Evolutionary conservation across 768 basidiomycete genomes (phyloP).

Genomic region (Rhizopogon sp.): DNA sequence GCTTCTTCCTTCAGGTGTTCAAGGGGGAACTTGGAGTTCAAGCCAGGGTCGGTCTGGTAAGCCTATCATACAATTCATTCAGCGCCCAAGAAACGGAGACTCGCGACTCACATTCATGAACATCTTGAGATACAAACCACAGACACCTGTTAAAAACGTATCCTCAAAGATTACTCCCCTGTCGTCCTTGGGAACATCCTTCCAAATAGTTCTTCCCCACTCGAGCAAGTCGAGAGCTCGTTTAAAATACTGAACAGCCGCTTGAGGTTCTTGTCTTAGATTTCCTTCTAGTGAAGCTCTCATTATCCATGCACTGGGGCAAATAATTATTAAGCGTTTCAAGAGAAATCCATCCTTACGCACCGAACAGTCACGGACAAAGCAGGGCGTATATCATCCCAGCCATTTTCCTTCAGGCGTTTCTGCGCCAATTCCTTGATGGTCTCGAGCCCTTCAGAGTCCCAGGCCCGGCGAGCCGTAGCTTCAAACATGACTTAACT

Average conservation of each 20-base stretch:
- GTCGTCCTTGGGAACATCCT: slow-evolving; percentile 8
- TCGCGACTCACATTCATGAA: slow-evolving; percentile 2
- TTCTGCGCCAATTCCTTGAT: slow-evolving; percentile 18
- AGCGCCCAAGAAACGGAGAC: neutral
- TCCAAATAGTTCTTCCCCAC: slow-evolving; percentile 12
- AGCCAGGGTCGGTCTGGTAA: neutral
- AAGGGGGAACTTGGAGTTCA: slow-evolving; percentile 8
- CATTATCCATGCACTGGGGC: slow-evolving; percentile 17
- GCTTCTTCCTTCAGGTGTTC: slow-evolving; percentile 14
- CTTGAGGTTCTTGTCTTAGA: neutral
- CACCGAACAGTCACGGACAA: slow-evolving; percentile 35
- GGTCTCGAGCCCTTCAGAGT: slow-evolving; percentile 2
- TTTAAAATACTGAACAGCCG: slow-evolving; percentile 8
- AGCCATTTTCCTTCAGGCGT: slow-evolving; percentile 17
- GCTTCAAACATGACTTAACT: slow-evolving; percentile 18
- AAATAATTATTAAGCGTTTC: neutral
- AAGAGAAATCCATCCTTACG: neutral
- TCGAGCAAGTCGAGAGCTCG: slow-evolving; percentile 9
- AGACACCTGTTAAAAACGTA: slow-evolving; percentile 7
- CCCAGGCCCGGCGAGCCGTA: slow-evolving; percentile 15
- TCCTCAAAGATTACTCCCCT: slow-evolving; percentile 15
- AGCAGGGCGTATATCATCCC: slow-evolving; percentile 28
- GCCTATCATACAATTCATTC: neutral
- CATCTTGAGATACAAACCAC: slow-evolving; percentile 5
- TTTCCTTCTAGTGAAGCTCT: slow-evolving; percentile 5